Conservation (phyloP, 108 stramenopile genomes). For the Mediolabrus comicus region DNA sequence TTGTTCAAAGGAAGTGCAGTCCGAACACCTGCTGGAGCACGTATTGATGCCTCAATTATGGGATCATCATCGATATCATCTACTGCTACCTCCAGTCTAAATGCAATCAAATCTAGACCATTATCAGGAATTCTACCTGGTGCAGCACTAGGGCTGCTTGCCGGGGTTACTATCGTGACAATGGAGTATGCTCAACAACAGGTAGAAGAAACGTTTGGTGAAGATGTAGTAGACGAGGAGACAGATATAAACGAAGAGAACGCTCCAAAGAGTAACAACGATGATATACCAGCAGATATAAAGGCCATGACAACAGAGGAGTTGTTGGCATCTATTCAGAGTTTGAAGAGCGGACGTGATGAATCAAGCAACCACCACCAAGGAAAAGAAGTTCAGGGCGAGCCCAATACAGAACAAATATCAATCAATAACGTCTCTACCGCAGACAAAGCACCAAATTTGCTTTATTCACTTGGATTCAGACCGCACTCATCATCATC, state of each 20-base stretch:
- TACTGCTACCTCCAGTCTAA: no score
- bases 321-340: constrained; percentile 28
- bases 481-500: neutral
- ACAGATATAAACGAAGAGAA: neutral
- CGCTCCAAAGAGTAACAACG: neutral
- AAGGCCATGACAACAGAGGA: constrained; percentile 33
- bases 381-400: neutral
- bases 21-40: constrained; percentile 26
- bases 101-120: constrained; percentile 3
- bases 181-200: constrained; percentile 15
- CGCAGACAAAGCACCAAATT: neutral
- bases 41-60: constrained; percentile 26
- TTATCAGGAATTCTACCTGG: constrained; percentile 42
- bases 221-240: neutral
- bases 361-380: neutral
- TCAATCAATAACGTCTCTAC: neutral
- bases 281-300: constrained; percentile 36
- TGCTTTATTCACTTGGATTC: neutral
- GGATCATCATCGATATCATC: neutral
- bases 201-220: constrained; percentile 16
- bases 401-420: neutral
- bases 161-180: constrained; percentile 22
- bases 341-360: constrained; percentile 4
- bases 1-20: constrained; percentile 35
- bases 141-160: constrained; percentile 38